Evolutionary conservation across 1,284 basidiomycete species (phyloP), one percentile per base, ranked within the genome.

Genomic region (Cutaneotrichosporon cavernicola): DNA sequence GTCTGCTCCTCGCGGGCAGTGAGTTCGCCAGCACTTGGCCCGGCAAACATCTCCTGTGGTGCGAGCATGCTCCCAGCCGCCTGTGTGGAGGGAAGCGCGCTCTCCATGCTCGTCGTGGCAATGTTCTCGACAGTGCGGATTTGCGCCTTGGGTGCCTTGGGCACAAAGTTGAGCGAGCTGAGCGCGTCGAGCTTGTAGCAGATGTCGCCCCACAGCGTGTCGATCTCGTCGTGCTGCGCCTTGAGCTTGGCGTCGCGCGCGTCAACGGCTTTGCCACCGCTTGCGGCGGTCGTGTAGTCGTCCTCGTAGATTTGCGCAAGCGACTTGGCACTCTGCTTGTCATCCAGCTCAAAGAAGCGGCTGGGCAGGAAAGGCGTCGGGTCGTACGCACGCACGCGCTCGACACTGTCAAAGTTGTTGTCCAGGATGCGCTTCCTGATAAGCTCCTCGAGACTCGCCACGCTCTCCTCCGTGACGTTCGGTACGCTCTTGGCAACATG

Each of bases 231-330:
- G 76, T 97, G 96, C 79, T 97, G 92, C 76, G 91, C 90, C 72
- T 85, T 84, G 32, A 99, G 83, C 79, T 92, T 95, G 30, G 89
- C 91, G 72, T 99, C 95, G 1, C 92, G 85, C 71, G 93, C 90
- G 69, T 94, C 90, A 4, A 82, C 81, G 0, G 83, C 78, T 21
- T 84, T 80, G 1, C 74, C 79, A 26, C 77, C 81, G 5, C 73
- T 60, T 0, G 78, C 87, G 22, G 86, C 85, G 2, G 87, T 86
- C 57, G 88, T 84, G 80, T 90, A 99, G 69, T 97, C 94, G 68
- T 91, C 89, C 78, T 97, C 97, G 81, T 99, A 99, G 65, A 98
- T 91, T 81, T 99, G 91, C 8, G 94, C 94, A 40, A 99, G 86
- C 0, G 91, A 94, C 78, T 94, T 90, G 16, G 86, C 84, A 7